phyloP scores from a whole-genome alignment of 2,329 filamentous ascomycete genomes.

The Salinomyces thailandicus region DNA sequence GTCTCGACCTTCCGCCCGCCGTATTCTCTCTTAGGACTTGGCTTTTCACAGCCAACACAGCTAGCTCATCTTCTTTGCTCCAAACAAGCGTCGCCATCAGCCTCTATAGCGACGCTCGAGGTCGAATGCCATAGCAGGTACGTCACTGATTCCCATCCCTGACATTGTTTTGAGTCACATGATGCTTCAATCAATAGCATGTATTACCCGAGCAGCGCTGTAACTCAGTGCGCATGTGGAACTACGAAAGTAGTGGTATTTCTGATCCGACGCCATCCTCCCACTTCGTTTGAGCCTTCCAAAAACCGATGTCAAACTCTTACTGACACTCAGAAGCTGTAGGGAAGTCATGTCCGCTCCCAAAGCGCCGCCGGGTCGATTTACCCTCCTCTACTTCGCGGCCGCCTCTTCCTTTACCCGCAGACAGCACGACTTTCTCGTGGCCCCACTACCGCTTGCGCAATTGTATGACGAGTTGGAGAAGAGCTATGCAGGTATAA shows the following conservation, averaged over 20 bases:
- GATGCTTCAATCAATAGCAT: slow-evolving; percentile 32
- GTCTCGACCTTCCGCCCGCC: no score
- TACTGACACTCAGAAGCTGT: neutral
- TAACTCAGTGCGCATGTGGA: slow-evolving; percentile 16
- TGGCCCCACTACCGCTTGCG: slow-evolving; percentile 53
- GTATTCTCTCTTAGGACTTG: no score
- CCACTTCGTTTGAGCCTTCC: neutral
- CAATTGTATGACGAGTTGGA: slow-evolving; percentile 60
- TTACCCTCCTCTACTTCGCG: slow-evolving; percentile 75
- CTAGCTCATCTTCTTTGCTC: no score
- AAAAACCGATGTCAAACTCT: neutral
- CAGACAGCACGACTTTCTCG: slow-evolving; percentile 54
- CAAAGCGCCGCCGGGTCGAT: slow-evolving; percentile 52
- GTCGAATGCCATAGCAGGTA: no score
- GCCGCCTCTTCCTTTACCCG: slow-evolving; percentile 59
- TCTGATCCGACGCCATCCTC: slow-evolving; percentile 4
- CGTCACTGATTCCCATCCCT: no score
- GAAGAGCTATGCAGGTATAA: slow-evolving; percentile 58
- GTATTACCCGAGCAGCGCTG: slow-evolving; percentile 37
- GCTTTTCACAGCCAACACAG: no score
- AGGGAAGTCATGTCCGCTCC: slow-evolving; percentile 31
- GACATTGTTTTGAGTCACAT: no score
- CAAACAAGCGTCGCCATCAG: no score
- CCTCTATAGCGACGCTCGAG: no score
- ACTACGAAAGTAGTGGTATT: slow-evolving; percentile 7